These are phyloP conservation scores for Annona squamosa DNA, from an alignment of 164 flowering plant genomes.

Conservation along the genomic window DNA sequence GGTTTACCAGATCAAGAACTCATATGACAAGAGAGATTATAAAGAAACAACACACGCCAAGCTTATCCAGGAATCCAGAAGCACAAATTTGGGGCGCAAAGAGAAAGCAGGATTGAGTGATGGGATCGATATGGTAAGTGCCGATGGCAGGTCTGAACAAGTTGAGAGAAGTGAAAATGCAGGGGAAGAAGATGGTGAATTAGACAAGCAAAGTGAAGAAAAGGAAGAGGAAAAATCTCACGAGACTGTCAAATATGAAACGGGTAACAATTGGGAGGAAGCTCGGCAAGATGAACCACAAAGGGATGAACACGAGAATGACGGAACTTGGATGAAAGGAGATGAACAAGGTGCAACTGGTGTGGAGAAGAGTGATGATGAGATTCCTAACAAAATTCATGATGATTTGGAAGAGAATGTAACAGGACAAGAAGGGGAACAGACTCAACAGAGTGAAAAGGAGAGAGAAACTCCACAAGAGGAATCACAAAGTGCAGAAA, in stretches of 20 bases:
- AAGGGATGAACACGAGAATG: background rate
- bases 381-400: background rate
- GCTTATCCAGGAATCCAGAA: background rate
- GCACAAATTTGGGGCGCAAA: conserved; percentile 16
- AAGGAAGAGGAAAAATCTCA: conserved; percentile 1
- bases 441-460: background rate
- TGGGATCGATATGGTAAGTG: conserved; percentile 2
- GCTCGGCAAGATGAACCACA: background rate
- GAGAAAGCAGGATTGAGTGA: conserved; percentile 9
- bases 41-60: background rate
- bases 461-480: background rate
- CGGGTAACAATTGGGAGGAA: background rate
- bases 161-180: background rate
- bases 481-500: background rate
- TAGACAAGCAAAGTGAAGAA: conserved; percentile 4
- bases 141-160: background rate
- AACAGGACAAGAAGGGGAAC: background rate
- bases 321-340: background rate
- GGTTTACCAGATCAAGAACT: conserved; percentile 68
- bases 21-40: conserved; percentile 34
- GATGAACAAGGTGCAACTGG: background rate
- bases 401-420: background rate
- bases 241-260: background rate
- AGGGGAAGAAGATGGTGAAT: conserved; percentile 10
- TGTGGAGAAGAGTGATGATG: background rate